phyloP scores from a whole-genome alignment of 2,329 filamentous ascomycete species.

The Claviceps capensis region DNA sequence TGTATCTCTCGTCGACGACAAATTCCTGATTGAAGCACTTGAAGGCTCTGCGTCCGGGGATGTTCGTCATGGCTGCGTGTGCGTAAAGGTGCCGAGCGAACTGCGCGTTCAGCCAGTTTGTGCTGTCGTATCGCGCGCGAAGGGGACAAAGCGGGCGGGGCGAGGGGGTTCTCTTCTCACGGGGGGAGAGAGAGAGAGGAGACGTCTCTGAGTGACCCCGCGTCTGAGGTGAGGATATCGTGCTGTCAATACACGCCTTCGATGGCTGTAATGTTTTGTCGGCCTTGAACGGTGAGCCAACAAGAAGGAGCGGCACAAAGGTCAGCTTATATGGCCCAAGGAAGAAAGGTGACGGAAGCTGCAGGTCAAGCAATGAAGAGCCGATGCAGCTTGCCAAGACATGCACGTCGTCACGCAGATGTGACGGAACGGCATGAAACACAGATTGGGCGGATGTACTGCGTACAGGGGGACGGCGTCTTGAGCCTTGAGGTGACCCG shows the following conservation, averaged over 20 bases:
- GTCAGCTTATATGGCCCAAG: background rate
- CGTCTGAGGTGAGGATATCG: too few relatives aligned
- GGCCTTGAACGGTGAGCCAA: background rate
- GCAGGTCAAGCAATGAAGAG: background rate
- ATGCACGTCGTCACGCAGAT: background rate
- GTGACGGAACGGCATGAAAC: background rate
- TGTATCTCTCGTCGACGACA: constrained; percentile 94
- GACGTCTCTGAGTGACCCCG: background rate
- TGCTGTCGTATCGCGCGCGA: background rate
- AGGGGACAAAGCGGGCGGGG: too few relatives aligned
- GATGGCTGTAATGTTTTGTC: too few relatives aligned
- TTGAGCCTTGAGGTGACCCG: background rate
- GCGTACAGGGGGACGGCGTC: background rate
- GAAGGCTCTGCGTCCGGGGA: constrained; percentile 68
- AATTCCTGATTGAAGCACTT: constrained; percentile 99
- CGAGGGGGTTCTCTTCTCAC: too few relatives aligned
- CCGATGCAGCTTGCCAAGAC: background rate
- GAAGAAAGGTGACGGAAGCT: background rate
- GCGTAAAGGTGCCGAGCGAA: background rate
- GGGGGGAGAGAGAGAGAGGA: background rate
- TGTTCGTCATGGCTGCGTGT: constrained; percentile 23
- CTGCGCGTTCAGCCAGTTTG: background rate
- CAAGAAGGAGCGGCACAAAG: background rate
- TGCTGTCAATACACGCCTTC: background rate
- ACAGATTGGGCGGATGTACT: background rate